Base-by-base conservation (phyloP, 306 rosid genomes). In the Crotalaria pallida region DNA sequence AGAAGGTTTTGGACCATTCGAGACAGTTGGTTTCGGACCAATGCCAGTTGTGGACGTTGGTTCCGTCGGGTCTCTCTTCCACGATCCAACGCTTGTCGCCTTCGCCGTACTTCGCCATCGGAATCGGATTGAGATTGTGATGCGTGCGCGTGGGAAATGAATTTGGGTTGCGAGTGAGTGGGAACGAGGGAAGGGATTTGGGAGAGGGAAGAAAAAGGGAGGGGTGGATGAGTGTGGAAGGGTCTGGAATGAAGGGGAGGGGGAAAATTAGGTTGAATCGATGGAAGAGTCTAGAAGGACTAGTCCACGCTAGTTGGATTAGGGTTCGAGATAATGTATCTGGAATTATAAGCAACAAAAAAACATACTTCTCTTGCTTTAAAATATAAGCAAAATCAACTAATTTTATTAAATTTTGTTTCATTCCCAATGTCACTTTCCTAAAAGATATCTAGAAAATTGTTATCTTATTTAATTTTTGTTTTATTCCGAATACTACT, bases 11-110 rank as follows among this genome's bases (percentile, higher is more conserved):
- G 5, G 96, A 85, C 99, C 99, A 94, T 50, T 85, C 96, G 7
- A 94, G 82, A 68, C 99, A 94, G 44, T 94, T 83, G 5, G 97
- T 94, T 80, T 94, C 99, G 0, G 97, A 40, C 99, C 99, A 94
- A 84, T 94, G 99, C 99, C 99, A 94, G 83, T 94, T 94, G 78
- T 94, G 97, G 43, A 94, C 97, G 77, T 94, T 94, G 17, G 99
- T 84, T 5, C 99, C 99, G 75, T 94, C 99, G 2, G 96, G 65
- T 5, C 99, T 75, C 21, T 94, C 99, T 29, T 87, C 96, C 5
- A 94, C 99, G 88, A 94, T 94, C 99, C 99, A 94, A 0, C 99
- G 92, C 77, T 86, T 89, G 85, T 91, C 97, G 40, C 99, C 99
- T 67, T 94, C 99, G 60, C 99, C 99, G 82, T 72, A 85, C 63